phyloP scores from a whole-genome alignment of 306 rosid species.

The Cyclanthera cordifolia region DNA sequence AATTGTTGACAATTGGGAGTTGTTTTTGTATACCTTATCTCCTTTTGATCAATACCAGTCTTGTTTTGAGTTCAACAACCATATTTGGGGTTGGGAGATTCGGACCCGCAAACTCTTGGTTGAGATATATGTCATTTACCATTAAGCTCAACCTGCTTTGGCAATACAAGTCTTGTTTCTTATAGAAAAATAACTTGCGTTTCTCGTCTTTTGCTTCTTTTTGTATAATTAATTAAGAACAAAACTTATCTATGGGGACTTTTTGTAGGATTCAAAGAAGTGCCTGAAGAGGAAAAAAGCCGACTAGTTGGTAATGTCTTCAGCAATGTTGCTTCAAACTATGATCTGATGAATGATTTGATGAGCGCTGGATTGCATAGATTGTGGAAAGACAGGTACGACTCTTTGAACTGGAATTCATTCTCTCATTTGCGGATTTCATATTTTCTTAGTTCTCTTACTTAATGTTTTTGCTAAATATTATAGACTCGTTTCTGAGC shows the following conservation, averaged over 20 bases:
- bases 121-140: too few species aligned
- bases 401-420: background rate
- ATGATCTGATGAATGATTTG: constrained; percentile 83
- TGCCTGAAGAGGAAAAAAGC: constrained; percentile 83
- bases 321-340: constrained; percentile 73
- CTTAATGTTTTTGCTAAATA: constrained; percentile 15
- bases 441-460: constrained; percentile 3
- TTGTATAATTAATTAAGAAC: background rate
- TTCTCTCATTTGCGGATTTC: background rate
- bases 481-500: constrained; percentile 68
- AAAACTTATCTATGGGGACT: background rate
- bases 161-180: background rate
- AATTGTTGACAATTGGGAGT: background rate
- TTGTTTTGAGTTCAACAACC: background rate
- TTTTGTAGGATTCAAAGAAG: constrained; percentile 65
- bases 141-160: too few species aligned
- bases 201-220: background rate
- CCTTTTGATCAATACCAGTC: background rate
- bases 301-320: constrained; percentile 78
- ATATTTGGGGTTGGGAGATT: too few species aligned
- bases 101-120: too few species aligned
- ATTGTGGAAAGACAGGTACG: constrained; percentile 91
- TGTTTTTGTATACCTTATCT: background rate
- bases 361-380: constrained; percentile 94
- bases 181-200: background rate